Evolutionary conservation across 139 green algal genomes (phyloP), one percentile per base, ranked within the genome.

Genomic region (Edaphochlamys debaryana): DNA sequence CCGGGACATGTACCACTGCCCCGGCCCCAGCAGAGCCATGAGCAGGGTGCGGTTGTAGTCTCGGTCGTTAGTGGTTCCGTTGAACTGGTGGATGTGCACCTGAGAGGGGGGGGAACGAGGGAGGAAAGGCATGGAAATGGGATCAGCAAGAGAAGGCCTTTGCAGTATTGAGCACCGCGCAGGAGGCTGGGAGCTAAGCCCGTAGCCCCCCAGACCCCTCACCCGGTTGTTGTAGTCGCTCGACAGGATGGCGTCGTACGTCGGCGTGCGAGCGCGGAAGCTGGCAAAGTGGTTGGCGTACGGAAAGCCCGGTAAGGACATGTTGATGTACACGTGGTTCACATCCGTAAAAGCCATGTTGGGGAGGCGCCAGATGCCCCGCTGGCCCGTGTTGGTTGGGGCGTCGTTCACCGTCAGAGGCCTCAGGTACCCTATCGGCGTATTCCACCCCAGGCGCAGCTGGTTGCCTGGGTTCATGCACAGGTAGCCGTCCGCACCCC

Each of bases 31-130:
- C 9, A 36, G 23, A 5, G 40, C 60, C 4, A 81, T n/a, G 36
- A 81, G 40, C 30, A 64, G 27, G 11, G 75, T 72, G 30, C 75
- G 75, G 75, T 81, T 81, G 40, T 62, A 81, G 60, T 81, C 75
- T 30, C 75, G 75, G 6, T 41, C 62, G 19, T 9, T 40, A 7
- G 29, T 6, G 1, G 63, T 83, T n/a, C 77, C 77, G 77, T 84
- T 84, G 78, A 77, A 84, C 1, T 34, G 1, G 66, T 84, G 78
- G 0, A 84, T 32, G 15, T 67, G 73, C 1, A 84, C 76, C 76
- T 82, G 62, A 15, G 23, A 56, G 22, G 69, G 8, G 19, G 29
- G 42, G 15, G 2, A 42, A 20, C 34, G 11, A 8, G 34, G 64
- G 25, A 32, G 64, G 23, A 1, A 9, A 34, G 17, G 7, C 36